Conservation (phyloP, 352 stramenopile genomes). For the Phytophthora rubi region DNA sequence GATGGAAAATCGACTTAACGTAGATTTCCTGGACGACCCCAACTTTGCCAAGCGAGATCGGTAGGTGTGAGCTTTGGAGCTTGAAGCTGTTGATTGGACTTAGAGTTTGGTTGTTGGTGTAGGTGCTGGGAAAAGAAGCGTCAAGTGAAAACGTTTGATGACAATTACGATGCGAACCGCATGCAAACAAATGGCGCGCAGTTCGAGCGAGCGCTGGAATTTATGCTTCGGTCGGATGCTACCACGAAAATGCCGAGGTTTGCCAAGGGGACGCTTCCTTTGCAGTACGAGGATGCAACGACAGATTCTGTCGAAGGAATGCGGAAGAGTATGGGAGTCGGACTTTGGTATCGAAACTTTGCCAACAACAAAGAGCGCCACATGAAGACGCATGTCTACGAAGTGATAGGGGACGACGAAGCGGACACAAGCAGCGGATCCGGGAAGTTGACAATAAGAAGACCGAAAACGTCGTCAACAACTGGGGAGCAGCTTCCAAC, state of each 20-base stretch:
- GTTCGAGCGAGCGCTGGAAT: slow-evolving; percentile 39
- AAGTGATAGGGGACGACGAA: slow-evolving; percentile 12
- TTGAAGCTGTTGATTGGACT: not conserved
- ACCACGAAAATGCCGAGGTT: slow-evolving; percentile 43
- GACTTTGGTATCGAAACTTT: slow-evolving; percentile 40
- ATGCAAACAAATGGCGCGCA: slow-evolving; percentile 35
- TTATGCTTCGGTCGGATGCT: slow-evolving; percentile 30
- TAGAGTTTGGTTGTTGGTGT: not conserved
- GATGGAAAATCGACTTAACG: slow-evolving; percentile 47
- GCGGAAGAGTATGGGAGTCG: slow-evolving; percentile 28
- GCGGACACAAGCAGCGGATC: slow-evolving; percentile 4
- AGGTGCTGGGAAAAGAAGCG: slow-evolving; percentile 43
- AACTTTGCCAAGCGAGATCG: slow-evolving; percentile 45
- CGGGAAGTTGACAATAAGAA: slow-evolving; percentile 20
- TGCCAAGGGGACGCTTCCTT: slow-evolving; percentile 31
- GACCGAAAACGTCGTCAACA: slow-evolving; percentile 4
- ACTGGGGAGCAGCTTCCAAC: not conserved
- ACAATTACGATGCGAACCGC: slow-evolving; percentile 37
- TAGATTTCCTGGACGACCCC: slow-evolving; percentile 62
- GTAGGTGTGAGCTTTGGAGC: slow-evolving; percentile 10
- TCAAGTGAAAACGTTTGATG: slow-evolving; percentile 27
- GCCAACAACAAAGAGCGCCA: slow-evolving; percentile 39
- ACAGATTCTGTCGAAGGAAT: slow-evolving; percentile 26
- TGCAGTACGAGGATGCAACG: slow-evolving; percentile 30
- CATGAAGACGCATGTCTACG: slow-evolving; percentile 32